Evolutionary conservation across 352 stramenopile genomes (phyloP).

Genomic region (Albugo candida): DNA sequence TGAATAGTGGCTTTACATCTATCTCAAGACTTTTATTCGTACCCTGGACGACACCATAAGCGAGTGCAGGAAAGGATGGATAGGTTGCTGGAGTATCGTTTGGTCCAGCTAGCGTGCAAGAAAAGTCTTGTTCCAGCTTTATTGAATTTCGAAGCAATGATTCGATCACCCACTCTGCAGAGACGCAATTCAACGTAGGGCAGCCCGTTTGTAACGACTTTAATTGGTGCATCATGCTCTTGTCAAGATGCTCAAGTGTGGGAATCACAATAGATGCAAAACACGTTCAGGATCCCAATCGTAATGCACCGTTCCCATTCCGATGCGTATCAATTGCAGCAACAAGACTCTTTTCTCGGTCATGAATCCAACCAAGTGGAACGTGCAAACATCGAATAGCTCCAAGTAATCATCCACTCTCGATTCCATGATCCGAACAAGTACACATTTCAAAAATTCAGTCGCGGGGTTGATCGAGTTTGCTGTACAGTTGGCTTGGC

Average conservation of each 20-base stretch:
- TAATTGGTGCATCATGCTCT: background rate
- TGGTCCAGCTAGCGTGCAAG: slow-evolving; percentile 28
- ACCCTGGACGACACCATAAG: no score
- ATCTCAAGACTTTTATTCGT: no score
- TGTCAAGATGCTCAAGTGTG: slow-evolving; percentile 15
- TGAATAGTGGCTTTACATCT: slow-evolving; percentile 11
- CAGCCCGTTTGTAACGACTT: background rate
- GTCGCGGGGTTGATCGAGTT: slow-evolving; percentile 19
- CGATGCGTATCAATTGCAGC: slow-evolving; percentile 30
- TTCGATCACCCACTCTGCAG: slow-evolving; percentile 43
- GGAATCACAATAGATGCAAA: slow-evolving; percentile 50
- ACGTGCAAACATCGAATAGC: slow-evolving; percentile 43
- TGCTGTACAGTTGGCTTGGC: slow-evolving; percentile 14
- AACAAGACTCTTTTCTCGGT: slow-evolving; percentile 17
- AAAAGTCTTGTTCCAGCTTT: slow-evolving; percentile 40
- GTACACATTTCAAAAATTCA: slow-evolving; percentile 10
- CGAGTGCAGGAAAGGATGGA: background rate
- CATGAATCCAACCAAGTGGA: slow-evolving; percentile 36
- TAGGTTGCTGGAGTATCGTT: background rate
- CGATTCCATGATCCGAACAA: slow-evolving; percentile 1
- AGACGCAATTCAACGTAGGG: slow-evolving; percentile 25
- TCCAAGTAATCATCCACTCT: slow-evolving; percentile 16
- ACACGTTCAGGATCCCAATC: slow-evolving; percentile 29
- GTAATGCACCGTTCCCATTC: slow-evolving; percentile 53
- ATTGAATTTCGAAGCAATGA: slow-evolving; percentile 24